These are phyloP conservation scores for Zopfochytrium polystomum DNA, from an alignment of 371 early-diverging fungal species.

Conservation along the genomic window DNA sequence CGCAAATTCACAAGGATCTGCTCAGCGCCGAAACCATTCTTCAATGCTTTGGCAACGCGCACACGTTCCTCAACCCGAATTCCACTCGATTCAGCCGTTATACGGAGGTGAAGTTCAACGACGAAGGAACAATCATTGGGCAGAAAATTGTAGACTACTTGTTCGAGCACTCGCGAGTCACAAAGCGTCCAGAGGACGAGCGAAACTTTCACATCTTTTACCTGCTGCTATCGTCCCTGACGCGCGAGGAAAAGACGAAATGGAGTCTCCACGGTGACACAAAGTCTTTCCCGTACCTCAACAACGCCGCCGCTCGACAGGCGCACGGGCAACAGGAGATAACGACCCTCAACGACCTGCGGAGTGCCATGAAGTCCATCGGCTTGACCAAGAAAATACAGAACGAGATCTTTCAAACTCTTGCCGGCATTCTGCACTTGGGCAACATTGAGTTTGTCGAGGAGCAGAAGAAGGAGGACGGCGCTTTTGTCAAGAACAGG, in stretches of 20 bases:
- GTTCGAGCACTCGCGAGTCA: conserved; percentile 50
- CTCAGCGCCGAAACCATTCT: conserved; percentile 33
- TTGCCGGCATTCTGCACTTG: conserved; percentile 40
- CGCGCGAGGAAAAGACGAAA: conserved; percentile 28
- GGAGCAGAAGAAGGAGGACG: conserved; percentile 27
- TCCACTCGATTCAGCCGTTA: conserved; percentile 54
- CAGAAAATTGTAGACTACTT: conserved; percentile 45
- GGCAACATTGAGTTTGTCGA: conserved; percentile 38
- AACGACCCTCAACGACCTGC: conserved; percentile 17
- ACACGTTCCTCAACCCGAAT: conserved; percentile 46
- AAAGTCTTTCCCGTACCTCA: conserved; percentile 23
- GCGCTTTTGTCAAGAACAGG: conserved; percentile 39
- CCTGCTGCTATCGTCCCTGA: conserved; percentile 34
- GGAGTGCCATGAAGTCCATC: conserved; percentile 30
- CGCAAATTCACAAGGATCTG: conserved; percentile 28
- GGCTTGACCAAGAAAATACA: conserved; percentile 32
- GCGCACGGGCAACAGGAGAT: conserved; percentile 18
- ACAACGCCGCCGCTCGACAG: conserved; percentile 6
- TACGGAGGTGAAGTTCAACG: conserved; percentile 47
- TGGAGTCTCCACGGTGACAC: conserved; percentile 25
- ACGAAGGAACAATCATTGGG: conserved; percentile 43
- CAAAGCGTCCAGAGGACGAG: conserved; percentile 35
- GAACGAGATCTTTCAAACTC: conserved; percentile 29
- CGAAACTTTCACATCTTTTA: conserved; percentile 61
- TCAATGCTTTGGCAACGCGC: conserved; percentile 58